These are phyloP conservation scores for Sphenostylis stenocarpa DNA, from an alignment of 306 rosid genomes.

Conservation along the genomic window DNA sequence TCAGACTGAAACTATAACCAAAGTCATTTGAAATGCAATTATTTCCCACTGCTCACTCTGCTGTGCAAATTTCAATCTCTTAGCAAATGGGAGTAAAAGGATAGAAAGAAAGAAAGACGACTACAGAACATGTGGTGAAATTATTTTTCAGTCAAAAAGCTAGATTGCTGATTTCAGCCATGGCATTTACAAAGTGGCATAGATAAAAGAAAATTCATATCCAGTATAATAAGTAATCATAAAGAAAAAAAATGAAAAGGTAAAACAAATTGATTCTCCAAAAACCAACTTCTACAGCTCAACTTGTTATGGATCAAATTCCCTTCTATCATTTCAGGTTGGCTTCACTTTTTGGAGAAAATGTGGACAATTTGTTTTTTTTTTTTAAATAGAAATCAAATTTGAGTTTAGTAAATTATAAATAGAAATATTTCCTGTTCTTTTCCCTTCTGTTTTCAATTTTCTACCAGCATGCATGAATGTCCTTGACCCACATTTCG, in stretches of 20 bases:
- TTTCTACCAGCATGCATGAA: conserved; percentile 27
- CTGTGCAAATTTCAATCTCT: conserved; percentile 1
- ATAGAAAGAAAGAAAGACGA: not conserved
- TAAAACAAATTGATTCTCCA: not conserved
- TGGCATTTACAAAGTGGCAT: not conserved
- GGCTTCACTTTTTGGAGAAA: too few relatives aligned
- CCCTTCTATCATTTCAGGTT: too few relatives aligned
- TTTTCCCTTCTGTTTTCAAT: not conserved
- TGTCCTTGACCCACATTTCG: conserved; percentile 33
- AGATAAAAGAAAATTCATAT: not conserved
- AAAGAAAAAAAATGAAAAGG: not conserved
- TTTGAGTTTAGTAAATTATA: not conserved
- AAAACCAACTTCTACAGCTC: not conserved
- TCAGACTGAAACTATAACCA: conserved; percentile 5
- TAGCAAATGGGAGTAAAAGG: not conserved
- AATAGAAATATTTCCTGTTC: not conserved
- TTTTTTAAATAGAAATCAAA: not conserved
- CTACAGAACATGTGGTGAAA: not conserved
- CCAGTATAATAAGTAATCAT: not conserved
- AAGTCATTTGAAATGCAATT: conserved; percentile 15
- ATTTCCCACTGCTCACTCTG: conserved; percentile 21
- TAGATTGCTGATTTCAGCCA: conserved; percentile 4
- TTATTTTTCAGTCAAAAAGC: conserved; percentile 13
- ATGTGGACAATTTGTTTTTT: too few relatives aligned
- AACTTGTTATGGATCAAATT: too few relatives aligned